These are phyloP conservation scores for Plasmodium ovale DNA, from an alignment of 169 alveolate species.

Conservation along the genomic window DNA sequence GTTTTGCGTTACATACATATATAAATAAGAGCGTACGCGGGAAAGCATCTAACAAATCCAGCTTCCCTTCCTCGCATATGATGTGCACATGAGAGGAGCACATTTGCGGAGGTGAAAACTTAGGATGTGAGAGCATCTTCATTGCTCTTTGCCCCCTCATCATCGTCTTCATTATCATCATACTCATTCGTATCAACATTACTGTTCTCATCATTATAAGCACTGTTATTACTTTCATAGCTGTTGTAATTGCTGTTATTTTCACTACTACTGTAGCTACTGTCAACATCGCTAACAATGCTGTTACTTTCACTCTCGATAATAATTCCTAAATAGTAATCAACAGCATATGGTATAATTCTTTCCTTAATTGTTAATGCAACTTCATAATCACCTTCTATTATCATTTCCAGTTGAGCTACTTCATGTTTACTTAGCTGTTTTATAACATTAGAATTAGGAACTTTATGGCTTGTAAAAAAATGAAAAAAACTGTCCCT, in stretches of 20 bases:
- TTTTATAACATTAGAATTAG: constrained; percentile 62
- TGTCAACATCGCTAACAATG: constrained; percentile 74
- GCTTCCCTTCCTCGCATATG: too few species aligned
- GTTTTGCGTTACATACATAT: too few species aligned
- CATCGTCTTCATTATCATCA: constrained; percentile 86
- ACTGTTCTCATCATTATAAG: constrained; percentile 76
- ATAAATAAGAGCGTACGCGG: too few species aligned
- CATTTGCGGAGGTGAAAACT: neutral
- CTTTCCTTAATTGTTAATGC: constrained; percentile 86
- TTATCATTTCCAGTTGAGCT: constrained; percentile 87
- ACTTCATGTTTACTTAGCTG: constrained; percentile 79
- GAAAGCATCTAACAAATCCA: too few species aligned
- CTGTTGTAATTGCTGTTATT: constrained; percentile 69
- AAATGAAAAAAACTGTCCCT: constrained; percentile 87
- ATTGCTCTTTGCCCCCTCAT: constrained; percentile 78
- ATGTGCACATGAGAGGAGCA: too few species aligned
- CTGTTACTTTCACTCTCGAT: constrained; percentile 75
- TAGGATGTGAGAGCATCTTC: constrained; percentile 78
- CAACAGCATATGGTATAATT: constrained; percentile 86
- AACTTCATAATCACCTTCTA: constrained; percentile 88
- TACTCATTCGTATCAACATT: constrained; percentile 79
- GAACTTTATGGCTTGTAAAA: constrained; percentile 80
- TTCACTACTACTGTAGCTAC: constrained; percentile 73
- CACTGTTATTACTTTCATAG: constrained; percentile 76
- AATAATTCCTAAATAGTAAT: constrained; percentile 85